Evolutionary conservation across 2,329 filamentous ascomycete species (phyloP).

Genomic region (Fusarium brachygibbosum): DNA sequence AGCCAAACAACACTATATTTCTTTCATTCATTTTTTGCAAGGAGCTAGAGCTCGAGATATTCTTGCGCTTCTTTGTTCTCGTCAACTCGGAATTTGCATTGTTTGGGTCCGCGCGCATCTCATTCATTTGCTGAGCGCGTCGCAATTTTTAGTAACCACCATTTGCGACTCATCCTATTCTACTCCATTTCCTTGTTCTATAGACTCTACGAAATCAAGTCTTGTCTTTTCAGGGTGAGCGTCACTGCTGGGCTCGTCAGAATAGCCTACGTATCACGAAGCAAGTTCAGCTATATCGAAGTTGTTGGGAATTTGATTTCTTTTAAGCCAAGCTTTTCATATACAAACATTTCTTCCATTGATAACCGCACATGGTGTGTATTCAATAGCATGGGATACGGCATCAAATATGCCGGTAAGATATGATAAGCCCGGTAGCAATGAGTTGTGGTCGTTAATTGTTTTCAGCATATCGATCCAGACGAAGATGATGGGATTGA

Average conservation of each 20-base stretch:
- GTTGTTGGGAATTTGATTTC: not conserved
- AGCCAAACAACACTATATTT: not conserved
- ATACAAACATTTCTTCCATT: not conserved
- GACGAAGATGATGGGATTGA: slow-evolving; percentile 20
- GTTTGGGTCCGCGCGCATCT: not conserved
- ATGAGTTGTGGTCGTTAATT: not conserved
- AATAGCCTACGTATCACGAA: not conserved
- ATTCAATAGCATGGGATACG: slow-evolving; percentile 19
- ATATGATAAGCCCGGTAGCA: not conserved
- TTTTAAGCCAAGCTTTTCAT: not conserved
- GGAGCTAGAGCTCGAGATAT: not conserved
- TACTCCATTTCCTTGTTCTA: not conserved
- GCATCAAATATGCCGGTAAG: slow-evolving; percentile 35
- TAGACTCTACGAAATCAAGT: not conserved
- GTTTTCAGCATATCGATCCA: slow-evolving; percentile 15
- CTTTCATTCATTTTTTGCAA: not conserved
- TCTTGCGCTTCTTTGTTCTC: not conserved
- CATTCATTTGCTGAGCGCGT: slow-evolving; percentile 3
- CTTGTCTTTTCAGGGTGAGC: not conserved
- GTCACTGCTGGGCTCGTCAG: not conserved
- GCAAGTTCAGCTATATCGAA: not conserved
- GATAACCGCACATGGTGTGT: not conserved
- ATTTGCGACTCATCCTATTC: slow-evolving; percentile 1
- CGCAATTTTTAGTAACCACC: not conserved
- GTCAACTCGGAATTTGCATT: not conserved